These are phyloP conservation scores for Tetracladium marchalianum DNA, from an alignment of 495 filamentous ascomycete species.

Conservation along the genomic window DNA sequence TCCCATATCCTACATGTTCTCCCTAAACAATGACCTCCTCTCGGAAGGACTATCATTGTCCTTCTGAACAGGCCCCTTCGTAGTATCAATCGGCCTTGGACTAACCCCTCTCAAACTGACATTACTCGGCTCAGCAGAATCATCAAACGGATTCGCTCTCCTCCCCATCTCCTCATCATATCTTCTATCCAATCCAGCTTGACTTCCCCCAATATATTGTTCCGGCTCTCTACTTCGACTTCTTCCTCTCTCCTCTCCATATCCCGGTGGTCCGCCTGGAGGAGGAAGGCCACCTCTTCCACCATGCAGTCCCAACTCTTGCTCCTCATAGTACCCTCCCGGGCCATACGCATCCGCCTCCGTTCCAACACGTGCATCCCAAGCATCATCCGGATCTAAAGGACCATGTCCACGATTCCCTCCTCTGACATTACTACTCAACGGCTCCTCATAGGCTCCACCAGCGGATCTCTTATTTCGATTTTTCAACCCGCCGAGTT, in stretches of 20 bases:
- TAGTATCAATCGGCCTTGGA: slow-evolving; percentile 39
- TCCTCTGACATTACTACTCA: slow-evolving; percentile 24
- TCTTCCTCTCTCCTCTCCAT: slow-evolving; percentile 22
- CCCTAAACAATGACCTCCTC: slow-evolving; percentile 39
- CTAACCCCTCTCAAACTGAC: slow-evolving; percentile 46
- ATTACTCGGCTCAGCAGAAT: slow-evolving; percentile 44
- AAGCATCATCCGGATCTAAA: slow-evolving; percentile 64
- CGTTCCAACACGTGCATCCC: slow-evolving; percentile 56
- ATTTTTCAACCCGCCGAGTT: slow-evolving; percentile 35
- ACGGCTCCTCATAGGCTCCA: slow-evolving; percentile 51
- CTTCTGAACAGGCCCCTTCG: slow-evolving; percentile 14
- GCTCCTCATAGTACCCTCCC: slow-evolving; percentile 50
- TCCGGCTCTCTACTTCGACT: slow-evolving; percentile 25
- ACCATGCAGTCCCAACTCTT: slow-evolving; percentile 40
- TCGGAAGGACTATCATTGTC: slow-evolving; percentile 28
- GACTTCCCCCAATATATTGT: slow-evolving; percentile 24
- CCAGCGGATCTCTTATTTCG: slow-evolving; percentile 44
- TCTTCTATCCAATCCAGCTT: slow-evolving; percentile 28
- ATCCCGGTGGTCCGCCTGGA: slow-evolving; percentile 7
- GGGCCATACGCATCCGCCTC: slow-evolving; percentile 46
- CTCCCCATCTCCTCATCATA: slow-evolving; percentile 37
- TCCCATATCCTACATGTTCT: slow-evolving; percentile 30
- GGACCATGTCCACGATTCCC: slow-evolving; percentile 33
- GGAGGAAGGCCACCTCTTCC: slow-evolving; percentile 3
- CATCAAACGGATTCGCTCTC: slow-evolving; percentile 43